Base-by-base conservation (phyloP, 345 rosid species). In the Lumnitzera racemosa region DNA sequence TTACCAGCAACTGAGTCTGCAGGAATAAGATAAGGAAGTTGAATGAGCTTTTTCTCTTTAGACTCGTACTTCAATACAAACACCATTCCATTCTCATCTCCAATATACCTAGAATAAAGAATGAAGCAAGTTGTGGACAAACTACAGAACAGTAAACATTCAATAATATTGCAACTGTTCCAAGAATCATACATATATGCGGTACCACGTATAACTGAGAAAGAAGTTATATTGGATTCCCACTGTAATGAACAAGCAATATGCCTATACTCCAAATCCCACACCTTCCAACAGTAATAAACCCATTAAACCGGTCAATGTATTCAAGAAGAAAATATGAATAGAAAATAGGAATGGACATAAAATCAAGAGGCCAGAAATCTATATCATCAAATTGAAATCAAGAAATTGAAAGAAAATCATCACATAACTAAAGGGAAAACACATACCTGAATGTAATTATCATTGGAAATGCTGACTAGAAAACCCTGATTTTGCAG, bases 211-310 rank as follows among this genome's bases (percentile, higher is more conserved):
- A 91, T 84, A 58, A 81, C 84, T 53, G 89, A 68, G 68, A 91
- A 88, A 51, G 91, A 89, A 52, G 96, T 86, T 63, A 91, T 86
- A 69, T 80, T 88, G 61, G 88, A 81, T 61, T 86, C 91, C 98
- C 96, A 88, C 51, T 51, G 74, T 58, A 91, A 65, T 56, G 61
- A 74, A 59, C 81, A 83, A 29, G 75, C 76, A 25, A 78, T 65
- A 55, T 66, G 59, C 70, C 98, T 78, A 59, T 70, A 68, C 69
- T 83, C 87, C 74, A 88, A 74, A 75, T 88, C 80, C 98, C 95
- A 91, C 29, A 91, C 95, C 98, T 91, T 80, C 55, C 61, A 75
- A 29, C 62, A 67, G 67, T 48, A 64, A 65, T 41, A 25, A 61
- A 52, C 55, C 60, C 61, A 67, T 65, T 63, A 61, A 55, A 62